These are phyloP conservation scores for Irpex sp. DNA, from an alignment of 1,284 basidiomycete species.

Conservation along the genomic window DNA sequence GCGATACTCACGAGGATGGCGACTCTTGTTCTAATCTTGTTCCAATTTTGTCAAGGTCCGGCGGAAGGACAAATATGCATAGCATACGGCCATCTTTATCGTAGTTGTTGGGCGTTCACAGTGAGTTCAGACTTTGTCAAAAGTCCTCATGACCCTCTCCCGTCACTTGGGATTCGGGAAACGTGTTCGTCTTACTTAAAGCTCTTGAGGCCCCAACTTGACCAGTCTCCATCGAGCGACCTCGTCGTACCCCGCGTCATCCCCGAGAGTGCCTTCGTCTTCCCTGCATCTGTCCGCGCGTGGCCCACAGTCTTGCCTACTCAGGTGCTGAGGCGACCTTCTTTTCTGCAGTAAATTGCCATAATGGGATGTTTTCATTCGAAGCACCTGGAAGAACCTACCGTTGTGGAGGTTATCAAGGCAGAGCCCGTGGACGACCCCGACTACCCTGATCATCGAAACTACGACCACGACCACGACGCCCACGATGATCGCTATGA, in stretches of 20 bases:
- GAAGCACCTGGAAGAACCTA: constrained; percentile 5
- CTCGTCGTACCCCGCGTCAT: too few species aligned
- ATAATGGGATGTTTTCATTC: constrained; percentile 7
- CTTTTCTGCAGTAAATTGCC: background rate
- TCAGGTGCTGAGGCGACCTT: too few species aligned
- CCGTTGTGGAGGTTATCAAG: background rate
- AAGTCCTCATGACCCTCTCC: background rate
- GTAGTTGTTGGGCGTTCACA: background rate
- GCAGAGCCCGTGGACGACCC: background rate
- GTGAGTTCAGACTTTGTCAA: background rate
- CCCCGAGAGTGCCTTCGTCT: too few species aligned
- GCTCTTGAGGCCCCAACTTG: too few species aligned
- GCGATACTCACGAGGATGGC: too few species aligned
- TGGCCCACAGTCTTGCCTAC: background rate
- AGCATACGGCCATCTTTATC: too few species aligned
- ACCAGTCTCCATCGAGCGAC: too few species aligned
- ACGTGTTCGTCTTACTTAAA: background rate
- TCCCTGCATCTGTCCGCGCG: too few species aligned
- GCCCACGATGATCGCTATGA: too few species aligned
- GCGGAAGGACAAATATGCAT: too few species aligned
- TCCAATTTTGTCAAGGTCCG: too few species aligned
- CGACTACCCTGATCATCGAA: background rate
- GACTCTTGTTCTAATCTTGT: too few species aligned
- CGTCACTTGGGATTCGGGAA: background rate
- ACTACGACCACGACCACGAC: background rate